These are phyloP conservation scores for Stephanodiscus minutulus DNA, from an alignment of 108 stramenopile genomes.

Conservation along the genomic window DNA sequence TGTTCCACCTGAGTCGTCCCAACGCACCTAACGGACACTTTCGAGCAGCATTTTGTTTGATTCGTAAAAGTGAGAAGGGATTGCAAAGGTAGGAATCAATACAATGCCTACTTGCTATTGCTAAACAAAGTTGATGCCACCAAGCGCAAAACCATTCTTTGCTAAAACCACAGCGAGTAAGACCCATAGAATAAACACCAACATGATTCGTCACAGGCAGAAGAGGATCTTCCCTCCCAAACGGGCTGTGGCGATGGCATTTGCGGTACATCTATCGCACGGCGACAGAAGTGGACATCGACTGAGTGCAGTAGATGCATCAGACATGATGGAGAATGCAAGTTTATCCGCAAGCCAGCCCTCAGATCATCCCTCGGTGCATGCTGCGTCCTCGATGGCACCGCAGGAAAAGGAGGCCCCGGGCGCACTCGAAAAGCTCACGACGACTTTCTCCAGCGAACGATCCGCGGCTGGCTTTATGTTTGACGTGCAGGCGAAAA, in stretches of 20 bases:
- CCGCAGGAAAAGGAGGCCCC: too few species aligned
- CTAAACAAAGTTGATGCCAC: too few species aligned
- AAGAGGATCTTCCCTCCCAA: neutral
- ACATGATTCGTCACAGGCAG: slow-evolving; percentile 1
- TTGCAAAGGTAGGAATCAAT: too few species aligned
- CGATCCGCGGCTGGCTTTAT: slow-evolving; percentile 1
- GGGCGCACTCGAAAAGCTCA: neutral
- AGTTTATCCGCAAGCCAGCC: neutral
- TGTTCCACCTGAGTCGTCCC: too few species aligned
- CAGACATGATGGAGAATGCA: neutral
- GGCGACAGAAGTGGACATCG: neutral
- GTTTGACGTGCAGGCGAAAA: slow-evolving; percentile 15
- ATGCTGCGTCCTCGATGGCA: too few species aligned
- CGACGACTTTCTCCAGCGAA: slow-evolving; percentile 9
- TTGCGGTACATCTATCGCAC: neutral
- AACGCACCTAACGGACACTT: too few species aligned
- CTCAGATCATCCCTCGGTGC: neutral
- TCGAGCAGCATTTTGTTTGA: too few species aligned
- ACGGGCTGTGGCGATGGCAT: slow-evolving; percentile 2
- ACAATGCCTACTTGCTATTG: too few species aligned
- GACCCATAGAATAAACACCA: neutral
- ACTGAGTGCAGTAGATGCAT: neutral
- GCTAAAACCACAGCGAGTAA: too few species aligned
- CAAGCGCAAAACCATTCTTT: too few species aligned
- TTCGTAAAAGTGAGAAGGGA: too few species aligned